phyloP scores from a whole-genome alignment of 805 yeast genomes.

The Schwanniomyces vanrijiae region DNA sequence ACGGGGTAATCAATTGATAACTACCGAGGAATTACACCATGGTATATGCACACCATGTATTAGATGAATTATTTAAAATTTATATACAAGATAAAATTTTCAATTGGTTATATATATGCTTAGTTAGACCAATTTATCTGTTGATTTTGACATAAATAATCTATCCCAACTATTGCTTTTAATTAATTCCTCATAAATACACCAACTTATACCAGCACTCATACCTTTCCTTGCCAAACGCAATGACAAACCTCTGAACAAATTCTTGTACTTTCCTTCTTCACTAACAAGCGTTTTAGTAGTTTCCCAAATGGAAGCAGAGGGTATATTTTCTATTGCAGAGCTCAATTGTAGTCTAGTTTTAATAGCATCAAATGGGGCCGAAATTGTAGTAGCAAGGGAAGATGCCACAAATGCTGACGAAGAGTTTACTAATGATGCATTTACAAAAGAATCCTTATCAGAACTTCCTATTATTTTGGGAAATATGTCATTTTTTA shows the following conservation, averaged over 20 bases:
- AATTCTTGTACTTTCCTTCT: conserved; percentile 50
- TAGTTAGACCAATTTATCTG: neutral
- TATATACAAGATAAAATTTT: neutral
- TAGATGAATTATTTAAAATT: neutral
- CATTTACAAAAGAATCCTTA: conserved; percentile 20
- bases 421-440: conserved; percentile 63
- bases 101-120: neutral
- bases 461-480: conserved; percentile 10
- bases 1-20: neutral
- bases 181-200: conserved; percentile 88
- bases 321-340: conserved; percentile 19
- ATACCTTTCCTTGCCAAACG: conserved; percentile 82
- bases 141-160: conserved; percentile 5
- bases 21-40: neutral
- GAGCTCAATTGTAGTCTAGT: conserved; percentile 76
- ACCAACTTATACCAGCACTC: conserved; percentile 96
- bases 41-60: neutral
- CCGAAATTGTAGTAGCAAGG: conserved; percentile 80
- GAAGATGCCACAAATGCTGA: conserved; percentile 83
- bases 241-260: conserved; percentile 83
- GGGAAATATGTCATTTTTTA: conserved; percentile 59
- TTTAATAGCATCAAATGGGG: conserved; percentile 93
- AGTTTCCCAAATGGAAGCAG: conserved; percentile 42
- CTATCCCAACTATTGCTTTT: conserved; percentile 20
- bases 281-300: conserved; percentile 42